phyloP scores from a whole-genome alignment of 2,329 filamentous ascomycete species.

The Fusarium mexicanum region DNA sequence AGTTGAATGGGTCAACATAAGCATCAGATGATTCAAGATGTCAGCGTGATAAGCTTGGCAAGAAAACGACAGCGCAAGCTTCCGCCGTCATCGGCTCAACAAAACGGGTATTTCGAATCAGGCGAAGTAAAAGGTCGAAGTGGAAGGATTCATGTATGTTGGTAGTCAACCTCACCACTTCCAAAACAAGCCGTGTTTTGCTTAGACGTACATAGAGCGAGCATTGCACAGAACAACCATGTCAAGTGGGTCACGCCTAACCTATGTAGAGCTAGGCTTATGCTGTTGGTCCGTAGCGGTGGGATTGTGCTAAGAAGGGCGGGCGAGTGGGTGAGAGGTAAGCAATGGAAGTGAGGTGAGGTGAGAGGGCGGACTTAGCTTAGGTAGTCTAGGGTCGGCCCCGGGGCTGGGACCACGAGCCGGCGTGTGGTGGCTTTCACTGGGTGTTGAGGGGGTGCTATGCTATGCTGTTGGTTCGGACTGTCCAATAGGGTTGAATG shows the following conservation, averaged over 20 bases:
- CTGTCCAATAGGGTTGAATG: slow-evolving; percentile 10
- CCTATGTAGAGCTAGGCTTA: slow-evolving; percentile 17
- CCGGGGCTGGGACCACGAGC: slow-evolving; percentile 31
- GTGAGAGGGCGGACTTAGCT: slow-evolving; percentile 22
- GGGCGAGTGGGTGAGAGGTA: background rate
- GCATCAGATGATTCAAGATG: background rate
- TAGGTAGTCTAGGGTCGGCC: slow-evolving; percentile 33
- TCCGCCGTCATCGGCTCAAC: background rate
- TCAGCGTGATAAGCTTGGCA: background rate
- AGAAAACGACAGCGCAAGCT: background rate
- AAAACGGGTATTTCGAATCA: background rate
- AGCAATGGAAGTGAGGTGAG: slow-evolving; percentile 7
- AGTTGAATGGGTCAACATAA: background rate
- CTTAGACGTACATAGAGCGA: slow-evolving; percentile 26
- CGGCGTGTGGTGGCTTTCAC: background rate
- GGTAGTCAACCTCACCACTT: slow-evolving; percentile 9
- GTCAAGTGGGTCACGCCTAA: slow-evolving; percentile 11
- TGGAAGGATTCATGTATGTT: slow-evolving; percentile 25
- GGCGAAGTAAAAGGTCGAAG: slow-evolving; percentile 15
- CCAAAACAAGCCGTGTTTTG: slow-evolving; percentile 31
- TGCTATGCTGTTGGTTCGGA: slow-evolving; percentile 28
- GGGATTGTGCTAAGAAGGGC: slow-evolving; percentile 21
- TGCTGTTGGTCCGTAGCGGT: slow-evolving; percentile 38
- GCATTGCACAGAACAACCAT: slow-evolving; percentile 2
- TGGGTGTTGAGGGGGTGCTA: slow-evolving; percentile 14